Evolutionary conservation across 148 eudicot species (phyloP), one percentile per base, ranked within the genome.

Genomic region (Polygonum maritimum): DNA sequence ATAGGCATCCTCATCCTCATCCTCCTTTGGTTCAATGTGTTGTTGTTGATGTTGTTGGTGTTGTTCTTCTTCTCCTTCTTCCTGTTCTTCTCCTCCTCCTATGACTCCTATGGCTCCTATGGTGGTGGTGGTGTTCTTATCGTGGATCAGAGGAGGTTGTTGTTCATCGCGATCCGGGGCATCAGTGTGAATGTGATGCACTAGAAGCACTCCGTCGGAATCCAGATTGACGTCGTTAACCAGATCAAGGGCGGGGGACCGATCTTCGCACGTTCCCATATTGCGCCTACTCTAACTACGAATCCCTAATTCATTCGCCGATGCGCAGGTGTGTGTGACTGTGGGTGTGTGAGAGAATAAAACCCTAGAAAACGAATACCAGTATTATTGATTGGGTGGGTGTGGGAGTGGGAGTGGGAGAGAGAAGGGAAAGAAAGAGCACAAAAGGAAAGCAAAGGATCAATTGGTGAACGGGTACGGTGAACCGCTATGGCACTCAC

Each of bases 221-320:
- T 36, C 41, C 44, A 36, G 11, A 2, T 4, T 36, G 71, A 67
- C 36, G 11, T 67, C 44, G 45, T 67, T 67, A 36, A 7, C 71
- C 19, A 67, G 71, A 67, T 67, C 71, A 67, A 67, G 16, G 19
- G 71, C 16, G 19, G 71, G 44, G 71, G 45, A 36, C 3, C 71
- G 71, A 67, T 67, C 71, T 67, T 67, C 71, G 15, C 71, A 67
- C n/a, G 71, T 67, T 67, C 71, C 71, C 71, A 67, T 67, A 67
- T 18, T 16, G 71, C 15, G 19, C 31, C 31, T 26, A 36, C 21
- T 35, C 38, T 7, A 0, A 65, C 44, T 65, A 1, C 15, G 7
- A 38, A 67, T 67, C 71, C 71, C 71, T 67, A 67, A 67, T 36
- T 67, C 44, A 67, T 36, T 67, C 71, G 71, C 2, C 16, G 36